Conservation (phyloP, 331 rosid genomes). For the Pyrus hybrid region DNA sequence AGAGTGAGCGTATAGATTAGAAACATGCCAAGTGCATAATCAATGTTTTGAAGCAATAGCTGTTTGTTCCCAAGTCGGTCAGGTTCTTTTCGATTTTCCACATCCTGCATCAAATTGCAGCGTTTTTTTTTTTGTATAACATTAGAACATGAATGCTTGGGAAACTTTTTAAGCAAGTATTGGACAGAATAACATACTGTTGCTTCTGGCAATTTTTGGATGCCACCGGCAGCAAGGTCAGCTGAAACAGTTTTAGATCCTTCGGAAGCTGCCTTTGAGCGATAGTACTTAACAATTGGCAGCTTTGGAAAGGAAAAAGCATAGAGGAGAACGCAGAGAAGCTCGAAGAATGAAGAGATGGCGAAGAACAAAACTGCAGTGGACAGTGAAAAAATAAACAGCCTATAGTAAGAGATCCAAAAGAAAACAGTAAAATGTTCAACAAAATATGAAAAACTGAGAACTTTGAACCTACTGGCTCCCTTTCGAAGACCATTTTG, state of each 20-base stretch:
- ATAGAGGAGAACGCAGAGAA: constrained; percentile 72
- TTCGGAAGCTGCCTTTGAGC: constrained; percentile 80
- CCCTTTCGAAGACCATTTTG: constrained; percentile 73
- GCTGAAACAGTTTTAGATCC: constrained; percentile 88
- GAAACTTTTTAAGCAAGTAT: not conserved
- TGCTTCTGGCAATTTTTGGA: constrained; percentile 32
- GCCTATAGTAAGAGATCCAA: not conserved
- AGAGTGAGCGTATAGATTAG: constrained; percentile 54
- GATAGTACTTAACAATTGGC: constrained; percentile 75
- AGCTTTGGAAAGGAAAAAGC: constrained; percentile 64
- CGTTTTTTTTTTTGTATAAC: not conserved
- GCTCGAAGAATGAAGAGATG: constrained; percentile 62
- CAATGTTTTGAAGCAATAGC: constrained; percentile 61
- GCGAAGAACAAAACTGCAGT: constrained; percentile 78
- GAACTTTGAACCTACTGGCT: constrained; percentile 52
- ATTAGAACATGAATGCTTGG: not conserved
- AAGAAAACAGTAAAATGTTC: not conserved
- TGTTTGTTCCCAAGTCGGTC: constrained; percentile 62
- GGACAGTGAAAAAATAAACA: not conserved
- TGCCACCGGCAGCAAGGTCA: constrained; percentile 91
- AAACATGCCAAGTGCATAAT: constrained; percentile 67
- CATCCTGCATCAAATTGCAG: constrained; percentile 37
- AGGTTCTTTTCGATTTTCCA: constrained; percentile 21
- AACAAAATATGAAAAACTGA: not conserved
- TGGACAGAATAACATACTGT: constrained; percentile 19